Evolutionary conservation across 495 filamentous ascomycete genomes (phyloP).

Genomic region (Neurospora tetraspora): DNA sequence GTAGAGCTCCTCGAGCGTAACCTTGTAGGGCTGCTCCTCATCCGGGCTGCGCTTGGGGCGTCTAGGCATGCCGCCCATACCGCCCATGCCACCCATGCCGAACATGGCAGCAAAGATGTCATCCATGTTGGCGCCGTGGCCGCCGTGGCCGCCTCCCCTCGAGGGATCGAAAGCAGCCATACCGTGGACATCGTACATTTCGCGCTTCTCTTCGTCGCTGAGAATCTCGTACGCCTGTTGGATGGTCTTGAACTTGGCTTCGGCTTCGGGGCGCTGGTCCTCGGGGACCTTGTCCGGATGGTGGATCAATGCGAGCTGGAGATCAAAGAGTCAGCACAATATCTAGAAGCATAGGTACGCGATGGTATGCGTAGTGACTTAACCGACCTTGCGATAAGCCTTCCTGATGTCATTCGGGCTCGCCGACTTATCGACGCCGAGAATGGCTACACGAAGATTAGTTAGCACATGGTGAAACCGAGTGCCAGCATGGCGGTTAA

Average conservation of each 20-base stretch:
- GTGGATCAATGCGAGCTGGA: constrained; percentile 71
- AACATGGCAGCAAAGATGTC: constrained; percentile 94
- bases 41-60: constrained; percentile 63
- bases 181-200: constrained; percentile 85
- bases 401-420: constrained; percentile 86
- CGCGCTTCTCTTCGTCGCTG: constrained; percentile 86
- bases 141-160: constrained; percentile 51
- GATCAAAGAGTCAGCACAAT: constrained; percentile 11
- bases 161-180: constrained; percentile 82
- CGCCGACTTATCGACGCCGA: constrained; percentile 60
- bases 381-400: constrained; percentile 81
- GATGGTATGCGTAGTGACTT: constrained; percentile 8
- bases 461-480: constrained; percentile 3
- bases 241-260: constrained; percentile 81
- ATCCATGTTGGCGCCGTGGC: constrained; percentile 68
- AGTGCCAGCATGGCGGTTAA: neutral
- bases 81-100: constrained; percentile 52
- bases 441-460: constrained; percentile 45
- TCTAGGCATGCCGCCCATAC: constrained; percentile 41
- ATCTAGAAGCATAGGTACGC: neutral
- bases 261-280: constrained; percentile 69
- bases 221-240: constrained; percentile 97
- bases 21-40: constrained; percentile 84
- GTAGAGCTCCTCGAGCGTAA: constrained; percentile 87
- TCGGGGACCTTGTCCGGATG: constrained; percentile 96